Conservation (phyloP, 2,329 filamentous ascomycete genomes). For the Blumeria graminis region DNA sequence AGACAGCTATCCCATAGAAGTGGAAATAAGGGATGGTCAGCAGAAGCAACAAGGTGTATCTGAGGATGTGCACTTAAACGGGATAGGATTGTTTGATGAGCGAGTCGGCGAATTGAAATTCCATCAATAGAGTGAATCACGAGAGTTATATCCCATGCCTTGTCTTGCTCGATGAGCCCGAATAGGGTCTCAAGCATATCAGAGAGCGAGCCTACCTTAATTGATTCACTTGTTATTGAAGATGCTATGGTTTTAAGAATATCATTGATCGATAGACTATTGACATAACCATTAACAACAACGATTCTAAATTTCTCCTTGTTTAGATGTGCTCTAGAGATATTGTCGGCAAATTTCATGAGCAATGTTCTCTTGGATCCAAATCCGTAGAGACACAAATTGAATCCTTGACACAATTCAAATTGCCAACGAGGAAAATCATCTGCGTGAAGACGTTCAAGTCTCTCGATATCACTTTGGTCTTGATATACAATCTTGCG, state of each 20-base stretch:
- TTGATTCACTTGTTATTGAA: slow-evolving; percentile 23
- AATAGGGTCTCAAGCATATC: slow-evolving; percentile 45
- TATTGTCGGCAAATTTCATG: slow-evolving; percentile 47
- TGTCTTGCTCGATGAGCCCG: slow-evolving; percentile 29
- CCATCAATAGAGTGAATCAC: slow-evolving; percentile 78
- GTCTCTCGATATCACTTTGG: slow-evolving; percentile 39
- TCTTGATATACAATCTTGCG: slow-evolving; percentile 42
- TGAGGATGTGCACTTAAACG: slow-evolving; percentile 49
- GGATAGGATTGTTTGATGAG: slow-evolving; percentile 48
- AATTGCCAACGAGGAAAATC: slow-evolving; percentile 86
- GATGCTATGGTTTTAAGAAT: slow-evolving; percentile 43
- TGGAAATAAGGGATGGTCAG: slow-evolving; percentile 69
- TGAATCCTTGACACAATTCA: slow-evolving; percentile 69
- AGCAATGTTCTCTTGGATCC: slow-evolving; percentile 66
- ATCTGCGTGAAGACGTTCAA: slow-evolving; percentile 51
- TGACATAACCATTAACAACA: slow-evolving; percentile 66
- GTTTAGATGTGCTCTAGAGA: slow-evolving; percentile 24
- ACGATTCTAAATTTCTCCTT: slow-evolving; percentile 32
- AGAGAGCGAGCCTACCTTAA: slow-evolving; percentile 10
- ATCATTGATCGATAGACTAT: slow-evolving; percentile 40
- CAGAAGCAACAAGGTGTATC: slow-evolving; percentile 53
- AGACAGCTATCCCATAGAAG: slow-evolving; percentile 74
- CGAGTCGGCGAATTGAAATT: slow-evolving; percentile 43
- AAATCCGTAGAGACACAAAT: slow-evolving; percentile 76
- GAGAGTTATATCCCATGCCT: slow-evolving; percentile 30